Evolutionary conservation across 768 basidiomycete species (phyloP).

Genomic region (Tubosaeta sp.): DNA sequence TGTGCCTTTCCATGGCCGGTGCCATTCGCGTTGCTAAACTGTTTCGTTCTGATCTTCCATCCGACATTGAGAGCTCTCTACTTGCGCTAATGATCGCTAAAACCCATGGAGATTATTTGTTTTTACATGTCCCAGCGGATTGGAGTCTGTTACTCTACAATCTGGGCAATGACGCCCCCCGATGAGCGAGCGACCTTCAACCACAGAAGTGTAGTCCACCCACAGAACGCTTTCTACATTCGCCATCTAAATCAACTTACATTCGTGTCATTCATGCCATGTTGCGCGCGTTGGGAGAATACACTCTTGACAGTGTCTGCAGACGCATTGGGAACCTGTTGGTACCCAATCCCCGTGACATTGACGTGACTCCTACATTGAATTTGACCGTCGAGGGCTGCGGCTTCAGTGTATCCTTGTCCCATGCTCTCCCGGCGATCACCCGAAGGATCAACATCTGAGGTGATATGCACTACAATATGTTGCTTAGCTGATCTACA

Average conservation of each 20-base stretch:
- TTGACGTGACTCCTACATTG: not conserved
- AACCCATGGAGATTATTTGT: not conserved
- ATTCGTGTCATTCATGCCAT: not conserved
- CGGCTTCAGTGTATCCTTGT: constrained; percentile 1
- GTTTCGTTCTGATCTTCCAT: not conserved
- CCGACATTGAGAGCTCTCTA: not conserved
- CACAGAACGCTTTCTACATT: not conserved
- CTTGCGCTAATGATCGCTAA: not conserved
- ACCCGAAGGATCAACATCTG: constrained; percentile 26
- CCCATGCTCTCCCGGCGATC: constrained; percentile 12
- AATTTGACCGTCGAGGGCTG: constrained; percentile 9
- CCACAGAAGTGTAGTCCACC: not conserved
- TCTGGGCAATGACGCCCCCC: too few relatives aligned
- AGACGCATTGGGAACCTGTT: not conserved
- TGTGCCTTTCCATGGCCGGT: not conserved
- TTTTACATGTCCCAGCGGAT: not conserved
- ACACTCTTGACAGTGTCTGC: constrained; percentile 1
- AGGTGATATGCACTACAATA: constrained; percentile 24
- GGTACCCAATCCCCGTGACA: not conserved
- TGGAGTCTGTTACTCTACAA: not conserved
- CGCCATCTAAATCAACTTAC: not conserved
- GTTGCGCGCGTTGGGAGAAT: not conserved
- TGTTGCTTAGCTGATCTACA: not conserved
- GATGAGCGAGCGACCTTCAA: not conserved
- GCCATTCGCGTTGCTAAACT: not conserved